Percentiles rank a stretch among this genome's conserved stretches.
Conservation (phyloP, 2,329 filamentous ascomycete genomes). For the Erysiphe neolycopersici region DNA sequence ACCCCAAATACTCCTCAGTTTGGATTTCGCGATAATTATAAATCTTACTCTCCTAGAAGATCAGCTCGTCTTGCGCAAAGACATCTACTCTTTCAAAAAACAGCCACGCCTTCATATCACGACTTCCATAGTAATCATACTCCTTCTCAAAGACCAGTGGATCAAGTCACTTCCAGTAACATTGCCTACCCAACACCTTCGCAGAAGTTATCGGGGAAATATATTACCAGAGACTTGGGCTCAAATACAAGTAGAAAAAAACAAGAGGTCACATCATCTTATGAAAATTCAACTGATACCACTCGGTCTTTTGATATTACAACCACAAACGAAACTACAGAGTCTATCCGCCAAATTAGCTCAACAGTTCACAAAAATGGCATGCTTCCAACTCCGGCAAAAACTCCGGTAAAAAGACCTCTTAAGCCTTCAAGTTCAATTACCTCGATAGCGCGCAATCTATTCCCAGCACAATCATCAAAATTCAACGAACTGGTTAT, state of each 20-base stretch:
- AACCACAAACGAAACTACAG: background rate
- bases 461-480: constrained; percentile 23
- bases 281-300: constrained; percentile 6
- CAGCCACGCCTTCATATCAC: background rate
- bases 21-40: constrained; percentile 40
- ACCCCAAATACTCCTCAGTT: constrained; percentile 44
- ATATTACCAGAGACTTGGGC: constrained; percentile 4
- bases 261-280: constrained; percentile 19
- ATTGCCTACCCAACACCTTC: constrained; percentile 6
- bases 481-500: constrained; percentile 14
- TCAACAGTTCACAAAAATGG: constrained; percentile 12
- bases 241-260: constrained; percentile 21
- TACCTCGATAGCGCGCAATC: constrained; percentile 28
- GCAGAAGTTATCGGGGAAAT: constrained; percentile 9
- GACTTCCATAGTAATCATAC: background rate
- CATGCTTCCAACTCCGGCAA: constrained; percentile 53
- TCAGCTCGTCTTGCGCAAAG: constrained; percentile 22
- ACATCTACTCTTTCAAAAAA: background rate
- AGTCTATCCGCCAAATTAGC: background rate
- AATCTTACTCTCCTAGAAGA: constrained; percentile 47
- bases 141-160: constrained; percentile 1
- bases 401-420: constrained; percentile 38
- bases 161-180: constrained; percentile 5
- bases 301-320: background rate
- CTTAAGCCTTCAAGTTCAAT: constrained; percentile 24